Base-by-base conservation (phyloP, 116 monocot species). In the Iris pallida region DNA sequence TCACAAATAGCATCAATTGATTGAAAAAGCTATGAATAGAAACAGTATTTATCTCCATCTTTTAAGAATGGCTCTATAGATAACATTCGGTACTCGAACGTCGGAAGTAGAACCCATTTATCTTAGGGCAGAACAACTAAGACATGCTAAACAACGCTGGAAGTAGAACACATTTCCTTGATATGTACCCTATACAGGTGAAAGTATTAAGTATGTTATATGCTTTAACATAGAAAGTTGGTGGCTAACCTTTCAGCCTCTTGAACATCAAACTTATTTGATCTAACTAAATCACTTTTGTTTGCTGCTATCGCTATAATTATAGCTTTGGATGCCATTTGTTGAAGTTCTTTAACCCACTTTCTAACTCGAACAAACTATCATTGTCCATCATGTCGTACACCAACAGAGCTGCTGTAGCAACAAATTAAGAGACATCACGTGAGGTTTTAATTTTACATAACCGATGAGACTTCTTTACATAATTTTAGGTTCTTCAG, bases 301-400 rank as follows among this genome's bases (percentile, higher is more conserved):
- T 84, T 84, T 69, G 80, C 84, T 41, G 84, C 84, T 46, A 84
- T 76, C 41, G 76, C 70, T 53, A 84, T 71, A 13, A 79, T 47
- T 60, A 84, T 80, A 72, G 64, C 46, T 59, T 68, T 76, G 1
- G 76, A 64, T 51, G 84, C 84, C 84, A 76, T 80, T 55, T 76
- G 84, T 43, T 84, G 76, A 60, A 84, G 80, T 53, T 84, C 84
- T 66, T 80, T 80, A 51, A 84, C 80, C 84, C 80, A 84, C 46
- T 84, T 84, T 20, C 68, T 84, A 18, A 84, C 84, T 17, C 84
- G 84, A 73, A 64, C 16, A 61, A 84, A 43, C 80, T 80, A 63
- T 80, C 84, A 47, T 42, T 80, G 60, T 76, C 75, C 53, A 67
- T 66, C 40, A 80, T 70, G 59, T 84, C 84, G 76, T 84, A 84